Evolutionary conservation across 108 stramenopile genomes (phyloP), one percentile per base, ranked within the genome.

Genomic region (Cyclotella choctawhatcheeana): DNA sequence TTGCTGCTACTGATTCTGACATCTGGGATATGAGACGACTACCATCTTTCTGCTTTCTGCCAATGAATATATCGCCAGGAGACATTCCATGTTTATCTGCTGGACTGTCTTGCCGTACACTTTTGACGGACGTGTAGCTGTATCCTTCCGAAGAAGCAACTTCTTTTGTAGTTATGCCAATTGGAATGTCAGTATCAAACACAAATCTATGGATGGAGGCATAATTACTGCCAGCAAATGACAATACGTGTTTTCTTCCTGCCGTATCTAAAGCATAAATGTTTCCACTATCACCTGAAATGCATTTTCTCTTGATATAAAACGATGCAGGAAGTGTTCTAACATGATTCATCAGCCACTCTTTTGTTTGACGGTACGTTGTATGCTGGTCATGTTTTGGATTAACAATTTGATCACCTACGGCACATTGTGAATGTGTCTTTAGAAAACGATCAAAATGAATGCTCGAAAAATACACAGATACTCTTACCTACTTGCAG

Each of bases 171-270:
- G 4, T n/a, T 1, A 56, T 56, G 10, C 55, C 55, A 1, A 56
- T 10, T 16, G 1, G 18, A 14, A 13, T 12, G 2, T 10, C 10
- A 13, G 16, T 4, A 31, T 56, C 31, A n/a, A 56, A 56, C 8
- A 56, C 27, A 13, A 56, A 56, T 56, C 55, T 14, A 56, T 56
- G 55, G n/a, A 56, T 56, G 13, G 55, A 56, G 12, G 29, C 27
- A 29, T 30, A 31, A 4, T n/a, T 14, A 31, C 31, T 30, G 14
- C 5, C 55, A 18, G 29, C 55, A 56, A 56, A 56, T 2, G 12
- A 7, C 14, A 56, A 31, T n/a, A 12, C 13, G 16, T 30, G 27
- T n/a, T 31, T 56, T 14, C n/a, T 30, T 31, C 55, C 55, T 31
- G 10, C 31, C 13, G 10, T 2, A 30, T 31, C 55, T 1, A 56